Percentiles rank a stretch among this genome's conserved stretches.
phyloP scores from a whole-genome alignment of 2,329 filamentous ascomycete genomes.

The Fusarium pseudoanthophilum region DNA sequence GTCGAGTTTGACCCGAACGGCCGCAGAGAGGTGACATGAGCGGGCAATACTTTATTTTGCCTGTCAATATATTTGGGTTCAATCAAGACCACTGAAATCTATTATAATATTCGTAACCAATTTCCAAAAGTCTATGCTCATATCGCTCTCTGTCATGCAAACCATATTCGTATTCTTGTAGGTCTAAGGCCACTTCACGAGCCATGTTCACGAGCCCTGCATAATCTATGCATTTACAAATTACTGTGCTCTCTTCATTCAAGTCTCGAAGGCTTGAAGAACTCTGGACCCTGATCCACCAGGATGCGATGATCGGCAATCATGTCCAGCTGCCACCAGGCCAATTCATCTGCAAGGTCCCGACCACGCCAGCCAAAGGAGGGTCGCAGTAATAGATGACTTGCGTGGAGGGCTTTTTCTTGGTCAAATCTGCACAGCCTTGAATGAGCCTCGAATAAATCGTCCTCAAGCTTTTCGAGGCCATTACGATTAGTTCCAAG shows the following conservation, averaged over 20 bases:
- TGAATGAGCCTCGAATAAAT: slow-evolving; percentile 18
- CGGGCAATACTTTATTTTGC: not conserved
- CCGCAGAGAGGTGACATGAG: not conserved
- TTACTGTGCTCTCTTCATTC: not conserved
- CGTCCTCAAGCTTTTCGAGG: not conserved
- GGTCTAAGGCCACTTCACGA: not conserved
- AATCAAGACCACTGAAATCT: not conserved
- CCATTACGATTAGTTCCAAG: not conserved
- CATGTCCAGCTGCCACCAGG: slow-evolving; percentile 21
- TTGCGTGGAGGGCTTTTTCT: slow-evolving; percentile 18
- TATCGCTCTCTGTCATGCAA: not conserved
- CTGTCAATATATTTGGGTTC: slow-evolving; percentile 17
- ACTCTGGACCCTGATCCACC: slow-evolving; percentile 33
- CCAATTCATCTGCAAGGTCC: slow-evolving; percentile 42
- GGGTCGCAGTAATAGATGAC: slow-evolving; percentile 32
- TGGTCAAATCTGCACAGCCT: slow-evolving; percentile 12
- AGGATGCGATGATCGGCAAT: slow-evolving; percentile 30
- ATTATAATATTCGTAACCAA: not conserved
- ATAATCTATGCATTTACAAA: slow-evolving; percentile 21
- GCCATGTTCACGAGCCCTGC: slow-evolving; percentile 15
- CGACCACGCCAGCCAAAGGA: slow-evolving; percentile 29
- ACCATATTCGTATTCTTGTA: slow-evolving; percentile 8
- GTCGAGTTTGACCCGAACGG: not conserved
- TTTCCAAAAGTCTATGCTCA: not conserved
- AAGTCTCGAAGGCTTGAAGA: slow-evolving; percentile 1